Evolutionary conservation across 208 protist genomes (phyloP).

Genomic region (Endotrypanum monterogeii): DNA sequence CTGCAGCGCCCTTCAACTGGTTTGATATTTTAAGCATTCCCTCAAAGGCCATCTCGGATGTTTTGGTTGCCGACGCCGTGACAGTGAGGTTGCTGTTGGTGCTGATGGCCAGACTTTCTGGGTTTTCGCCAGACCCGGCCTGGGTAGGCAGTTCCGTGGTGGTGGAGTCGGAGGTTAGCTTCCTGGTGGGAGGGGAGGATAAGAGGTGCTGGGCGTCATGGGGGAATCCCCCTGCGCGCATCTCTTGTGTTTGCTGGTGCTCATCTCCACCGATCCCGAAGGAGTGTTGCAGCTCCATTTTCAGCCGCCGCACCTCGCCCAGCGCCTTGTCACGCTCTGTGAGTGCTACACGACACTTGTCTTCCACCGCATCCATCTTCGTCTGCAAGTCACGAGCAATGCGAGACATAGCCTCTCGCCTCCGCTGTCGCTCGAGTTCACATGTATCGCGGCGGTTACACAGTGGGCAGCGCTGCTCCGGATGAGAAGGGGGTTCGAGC

Average conservation of each 20-base stretch:
- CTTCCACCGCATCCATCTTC: conserved; percentile 66
- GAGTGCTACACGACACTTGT: conserved; percentile 71
- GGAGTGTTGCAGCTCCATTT: conserved; percentile 48
- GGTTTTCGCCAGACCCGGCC: background rate
- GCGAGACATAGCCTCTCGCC: conserved; percentile 64
- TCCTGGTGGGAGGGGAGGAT: conserved; percentile 4
- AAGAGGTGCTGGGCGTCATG: background rate
- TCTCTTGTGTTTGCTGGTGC: background rate
- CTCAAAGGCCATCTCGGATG: background rate
- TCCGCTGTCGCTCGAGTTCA: conserved; percentile 49
- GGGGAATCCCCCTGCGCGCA: background rate
- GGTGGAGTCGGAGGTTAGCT: background rate
- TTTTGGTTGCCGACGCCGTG: background rate
- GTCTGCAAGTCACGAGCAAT: conserved; percentile 76
- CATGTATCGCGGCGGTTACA: conserved; percentile 69
- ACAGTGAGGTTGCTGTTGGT: background rate
- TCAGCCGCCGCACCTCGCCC: conserved; percentile 44
- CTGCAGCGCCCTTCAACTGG: background rate
- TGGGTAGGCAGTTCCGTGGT: background rate
- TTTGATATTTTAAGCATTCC: background rate
- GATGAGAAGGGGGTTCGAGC: conserved; percentile 60
- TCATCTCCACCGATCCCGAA: background rate
- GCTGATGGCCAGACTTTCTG: background rate
- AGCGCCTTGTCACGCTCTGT: conserved; percentile 67
- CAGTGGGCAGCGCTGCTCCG: conserved; percentile 69